Base-by-base conservation (phyloP, 73 alveolate species). In the Uronychia binucleata region DNA sequence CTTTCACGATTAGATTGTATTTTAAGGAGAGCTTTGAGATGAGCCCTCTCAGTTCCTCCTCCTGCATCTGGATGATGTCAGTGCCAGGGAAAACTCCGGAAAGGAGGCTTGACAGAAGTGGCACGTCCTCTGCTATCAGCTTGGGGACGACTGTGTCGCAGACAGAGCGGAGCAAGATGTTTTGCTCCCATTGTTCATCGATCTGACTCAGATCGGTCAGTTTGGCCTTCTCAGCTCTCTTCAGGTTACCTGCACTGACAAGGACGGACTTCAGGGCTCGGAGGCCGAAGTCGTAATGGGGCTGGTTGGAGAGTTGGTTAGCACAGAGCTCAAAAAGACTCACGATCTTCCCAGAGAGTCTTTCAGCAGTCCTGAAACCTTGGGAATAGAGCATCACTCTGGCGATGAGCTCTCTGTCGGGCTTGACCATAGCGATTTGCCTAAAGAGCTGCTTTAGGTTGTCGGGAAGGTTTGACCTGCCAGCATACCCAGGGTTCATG, bases 401-500 rank as follows among this genome's bases (percentile, higher is more conserved):
- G 0, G 99, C 99, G 80, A 98, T 98, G 94, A 98, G 92, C 80
- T 98, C 99, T 96, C 97, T 97, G 90, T 98, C 99, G 29, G 99
- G 99, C 81, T 95, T 96, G 82, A 96, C 99, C 99, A 98, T 98
- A 34, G 99, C 99, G 96, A 98, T 98, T 88, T 98, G 98, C 83
- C 99, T 97, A 93, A 98, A 98, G 77, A 98, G 94, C 87, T 98
- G 97, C 91, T 98, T 98, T 81, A 98, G 88, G 88, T 98, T 98
- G 85, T 98, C 99, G 0, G 99, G 99, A 59, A 98, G 91, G 87
- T 98, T 98, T 33, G 99, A 95, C 80, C 99, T 96, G 30, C 99
- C 99, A 27, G 99, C 99, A 90, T 98, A 98, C 33, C 99, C 99
- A 32, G 99, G 99, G 82, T 98, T 98, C 99, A 98, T 98, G 31